Percentiles rank a stretch among this genome's conserved stretches.
phyloP scores from a whole-genome alignment of 441 rosid genomes.

The Populus hybrid region DNA sequence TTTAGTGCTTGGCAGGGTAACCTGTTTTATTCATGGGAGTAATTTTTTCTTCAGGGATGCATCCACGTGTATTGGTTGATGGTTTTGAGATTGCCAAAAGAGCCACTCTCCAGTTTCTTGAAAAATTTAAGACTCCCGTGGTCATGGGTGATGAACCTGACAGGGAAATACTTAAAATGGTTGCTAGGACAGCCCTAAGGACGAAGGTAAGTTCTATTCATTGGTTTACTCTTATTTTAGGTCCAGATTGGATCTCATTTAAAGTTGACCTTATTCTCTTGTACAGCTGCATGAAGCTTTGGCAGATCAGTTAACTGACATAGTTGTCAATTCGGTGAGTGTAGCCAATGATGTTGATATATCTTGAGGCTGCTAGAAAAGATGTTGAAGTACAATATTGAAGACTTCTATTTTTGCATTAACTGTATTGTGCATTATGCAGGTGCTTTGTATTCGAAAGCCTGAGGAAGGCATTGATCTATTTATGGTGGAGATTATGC shows the following conservation, averaged over 20 bases:
- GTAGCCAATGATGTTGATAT: not conserved
- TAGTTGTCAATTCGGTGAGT: slow-evolving; percentile 80
- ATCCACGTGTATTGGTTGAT: slow-evolving; percentile 95
- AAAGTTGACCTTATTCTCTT: slow-evolving; percentile 19
- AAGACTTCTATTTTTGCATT: not conserved
- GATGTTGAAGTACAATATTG: not conserved
- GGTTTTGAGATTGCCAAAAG: slow-evolving; percentile 92
- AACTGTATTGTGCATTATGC: slow-evolving; percentile 4
- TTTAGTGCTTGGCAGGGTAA: slow-evolving; percentile 41
- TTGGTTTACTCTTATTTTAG: not conserved
- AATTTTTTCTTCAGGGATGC: slow-evolving; percentile 60
- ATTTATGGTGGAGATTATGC: slow-evolving; percentile 52
- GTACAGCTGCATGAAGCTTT: slow-evolving; percentile 75
- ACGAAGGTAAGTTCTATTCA: slow-evolving; percentile 57
- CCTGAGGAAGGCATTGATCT: slow-evolving; percentile 86
- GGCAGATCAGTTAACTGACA: slow-evolving; percentile 90
- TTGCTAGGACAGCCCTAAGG: slow-evolving; percentile 85
- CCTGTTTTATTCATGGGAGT: not conserved
- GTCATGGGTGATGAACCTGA: slow-evolving; percentile 95
- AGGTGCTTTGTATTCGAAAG: slow-evolving; percentile 88
- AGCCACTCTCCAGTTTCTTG: slow-evolving; percentile 90
- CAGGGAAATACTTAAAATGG: slow-evolving; percentile 89
- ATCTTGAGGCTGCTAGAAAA: slow-evolving; percentile 3
- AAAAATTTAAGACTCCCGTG: slow-evolving; percentile 88
- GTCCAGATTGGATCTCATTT: not conserved